phyloP scores from a whole-genome alignment of 768 basidiomycete species.

The Cytidiella melzeri region DNA sequence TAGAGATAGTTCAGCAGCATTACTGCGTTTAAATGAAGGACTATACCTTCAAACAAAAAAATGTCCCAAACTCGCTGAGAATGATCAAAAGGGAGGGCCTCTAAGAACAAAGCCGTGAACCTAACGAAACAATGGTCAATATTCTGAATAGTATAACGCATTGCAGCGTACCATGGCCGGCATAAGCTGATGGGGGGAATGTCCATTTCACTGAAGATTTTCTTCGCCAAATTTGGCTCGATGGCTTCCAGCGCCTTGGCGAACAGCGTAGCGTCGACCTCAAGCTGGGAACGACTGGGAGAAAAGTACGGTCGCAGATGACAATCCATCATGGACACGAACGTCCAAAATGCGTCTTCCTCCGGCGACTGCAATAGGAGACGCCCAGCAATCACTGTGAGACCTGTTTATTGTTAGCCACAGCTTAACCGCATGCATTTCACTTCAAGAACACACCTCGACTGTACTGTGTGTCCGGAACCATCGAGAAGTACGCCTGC shows the following conservation, averaged over 20 bases:
- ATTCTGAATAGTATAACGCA: not conserved
- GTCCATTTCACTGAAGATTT: constrained; percentile 58
- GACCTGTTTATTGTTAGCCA: constrained; percentile 35
- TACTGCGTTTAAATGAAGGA: not conserved
- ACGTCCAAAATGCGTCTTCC: constrained; percentile 90
- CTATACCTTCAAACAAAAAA: constrained; percentile 70
- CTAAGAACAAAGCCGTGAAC: constrained; percentile 71
- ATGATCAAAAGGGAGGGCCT: constrained; percentile 56
- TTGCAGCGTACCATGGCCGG: constrained; percentile 48
- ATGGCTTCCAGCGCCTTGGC: constrained; percentile 59
- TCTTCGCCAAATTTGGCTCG: constrained; percentile 57
- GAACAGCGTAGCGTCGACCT: constrained; percentile 72
- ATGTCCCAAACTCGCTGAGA: constrained; percentile 78
- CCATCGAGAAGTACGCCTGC: constrained; percentile 80
- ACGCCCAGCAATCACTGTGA: constrained; percentile 67
- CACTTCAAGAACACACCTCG: constrained; percentile 36
- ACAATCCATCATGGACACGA: constrained; percentile 79
- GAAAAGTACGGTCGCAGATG: constrained; percentile 79
- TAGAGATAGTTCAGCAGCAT: constrained; percentile 29
- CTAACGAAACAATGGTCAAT: constrained; percentile 28
- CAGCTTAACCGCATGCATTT: constrained; percentile 1
- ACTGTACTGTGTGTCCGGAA: constrained; percentile 71
- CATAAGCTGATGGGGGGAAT: constrained; percentile 55
- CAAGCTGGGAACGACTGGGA: constrained; percentile 51
- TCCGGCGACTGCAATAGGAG: constrained; percentile 71